phyloP scores from a whole-genome alignment of 2,329 filamentous ascomycete genomes.

The Xylariaceae sp. region DNA sequence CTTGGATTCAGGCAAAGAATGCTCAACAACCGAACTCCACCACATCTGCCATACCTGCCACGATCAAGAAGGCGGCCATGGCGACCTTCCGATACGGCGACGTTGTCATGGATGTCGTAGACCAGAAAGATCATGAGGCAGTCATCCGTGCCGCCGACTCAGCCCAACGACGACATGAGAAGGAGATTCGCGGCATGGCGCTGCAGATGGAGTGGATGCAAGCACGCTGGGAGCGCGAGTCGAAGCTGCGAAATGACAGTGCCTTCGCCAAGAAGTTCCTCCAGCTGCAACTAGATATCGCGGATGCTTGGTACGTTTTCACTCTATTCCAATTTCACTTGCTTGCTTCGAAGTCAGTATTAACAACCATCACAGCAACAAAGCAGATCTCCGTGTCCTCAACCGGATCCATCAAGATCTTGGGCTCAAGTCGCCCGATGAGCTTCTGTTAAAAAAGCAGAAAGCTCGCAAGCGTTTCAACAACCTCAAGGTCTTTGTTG shows the following conservation, averaged over 20 bases:
- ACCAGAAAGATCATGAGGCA: conserved; percentile 49
- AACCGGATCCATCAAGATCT: conserved; percentile 76
- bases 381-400: conserved; percentile 86
- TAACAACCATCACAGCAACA: conserved; percentile 71
- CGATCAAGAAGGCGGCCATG: conserved; percentile 35
- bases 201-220: conserved; percentile 93
- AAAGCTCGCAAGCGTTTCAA: conserved; percentile 25
- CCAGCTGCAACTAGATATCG: conserved; percentile 78
- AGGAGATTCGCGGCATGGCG: conserved; percentile 80
- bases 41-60: conserved; percentile 25
- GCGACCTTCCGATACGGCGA: conserved; percentile 50
- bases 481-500: conserved; percentile 54
- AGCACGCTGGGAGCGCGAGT: conserved; percentile 80
- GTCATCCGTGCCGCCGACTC: conserved; percentile 63
- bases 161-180: conserved; percentile 72
- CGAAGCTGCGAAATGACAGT: conserved; percentile 78
- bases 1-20: conserved; percentile 44
- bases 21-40: conserved; percentile 28
- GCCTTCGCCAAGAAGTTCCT: conserved; percentile 89
- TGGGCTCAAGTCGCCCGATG: conserved; percentile 46
- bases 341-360: conserved; percentile 35
- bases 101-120: conserved; percentile 57
- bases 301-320: conserved; percentile 83
- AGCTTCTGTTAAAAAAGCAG: conserved; percentile 41
- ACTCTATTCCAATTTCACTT: conserved; percentile 10